Evolutionary conservation across 2,329 filamentous ascomycete species (phyloP).

Genomic region (Pseudocercospora fuligena): DNA sequence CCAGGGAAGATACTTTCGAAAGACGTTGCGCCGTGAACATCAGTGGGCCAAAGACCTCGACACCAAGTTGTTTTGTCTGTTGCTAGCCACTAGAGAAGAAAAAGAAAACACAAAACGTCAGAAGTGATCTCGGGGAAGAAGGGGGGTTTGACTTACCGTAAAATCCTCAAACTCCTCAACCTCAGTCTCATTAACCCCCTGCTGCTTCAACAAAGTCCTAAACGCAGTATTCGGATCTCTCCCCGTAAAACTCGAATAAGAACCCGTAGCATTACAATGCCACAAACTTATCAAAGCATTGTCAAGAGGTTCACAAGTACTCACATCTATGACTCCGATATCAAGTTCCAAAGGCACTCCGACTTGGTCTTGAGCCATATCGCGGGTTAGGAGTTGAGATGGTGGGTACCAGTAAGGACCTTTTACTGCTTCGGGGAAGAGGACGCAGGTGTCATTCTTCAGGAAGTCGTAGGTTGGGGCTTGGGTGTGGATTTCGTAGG

Average conservation of each 20-base stretch:
- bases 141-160: too few species aligned
- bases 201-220: conserved; percentile 7
- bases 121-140: too few species aligned
- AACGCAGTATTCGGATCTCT: conserved; percentile 14
- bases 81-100: neutral
- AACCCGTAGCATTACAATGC: conserved; percentile 23
- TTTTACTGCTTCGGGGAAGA: conserved; percentile 17
- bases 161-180: too few species aligned
- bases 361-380: conserved; percentile 17
- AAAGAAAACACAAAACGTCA: too few species aligned
- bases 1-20: conserved; percentile 22
- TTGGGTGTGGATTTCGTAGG: too few species aligned
- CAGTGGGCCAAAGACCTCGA: conserved; percentile 23
- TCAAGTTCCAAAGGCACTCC: conserved; percentile 23
- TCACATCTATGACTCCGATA: conserved; percentile 22
- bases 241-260: conserved; percentile 11
- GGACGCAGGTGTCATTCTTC: conserved; percentile 22
- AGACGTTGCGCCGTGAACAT: conserved; percentile 13
- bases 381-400: conserved; percentile 11
- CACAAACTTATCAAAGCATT: conserved; percentile 20
- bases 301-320: conserved; percentile 19
- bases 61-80: conserved; percentile 16
- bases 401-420: conserved; percentile 23
- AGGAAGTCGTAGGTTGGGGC: conserved; percentile 20
- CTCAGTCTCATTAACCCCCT: too few species aligned